Evolutionary conservation across 108 stramenopile species (phyloP).

Genomic region (Skeletonema menzelii): DNA sequence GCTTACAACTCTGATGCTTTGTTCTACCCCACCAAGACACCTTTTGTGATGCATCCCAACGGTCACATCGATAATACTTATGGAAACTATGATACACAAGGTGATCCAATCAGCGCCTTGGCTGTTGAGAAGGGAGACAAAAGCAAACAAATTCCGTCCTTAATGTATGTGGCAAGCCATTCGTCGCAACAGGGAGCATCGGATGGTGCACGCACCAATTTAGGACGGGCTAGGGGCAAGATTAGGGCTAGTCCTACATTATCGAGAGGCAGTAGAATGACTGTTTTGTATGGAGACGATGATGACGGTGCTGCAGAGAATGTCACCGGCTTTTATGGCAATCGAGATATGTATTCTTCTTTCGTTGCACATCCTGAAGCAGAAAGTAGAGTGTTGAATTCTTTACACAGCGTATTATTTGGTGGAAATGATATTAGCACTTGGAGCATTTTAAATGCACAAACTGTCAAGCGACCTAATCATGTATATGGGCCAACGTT

Average conservation of each 20-base stretch:
- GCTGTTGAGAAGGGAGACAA: slow-evolving; percentile 37
- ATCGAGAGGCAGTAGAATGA: slow-evolving; percentile 38
- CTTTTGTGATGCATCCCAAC: slow-evolving; percentile 28
- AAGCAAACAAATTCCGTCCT: not conserved
- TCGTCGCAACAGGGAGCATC: slow-evolving; percentile 30
- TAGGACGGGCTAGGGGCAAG: not conserved
- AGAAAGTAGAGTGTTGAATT: slow-evolving; percentile 32
- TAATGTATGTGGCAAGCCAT: slow-evolving; percentile 70
- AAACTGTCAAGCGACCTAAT: slow-evolving; percentile 41
- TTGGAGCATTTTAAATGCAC: not conserved
- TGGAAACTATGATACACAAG: slow-evolving; percentile 39
- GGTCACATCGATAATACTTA: slow-evolving; percentile 10
- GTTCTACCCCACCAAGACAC: slow-evolving; percentile 24
- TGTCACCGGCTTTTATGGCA: slow-evolving; percentile 44
- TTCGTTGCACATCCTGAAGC: slow-evolving; percentile 84
- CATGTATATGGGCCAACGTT: slow-evolving; percentile 68
- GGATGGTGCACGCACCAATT: not conserved
- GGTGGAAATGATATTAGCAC: slow-evolving; percentile 28
- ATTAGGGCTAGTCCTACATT: not conserved
- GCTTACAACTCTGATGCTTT: not conserved
- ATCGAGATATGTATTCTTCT: slow-evolving; percentile 51
- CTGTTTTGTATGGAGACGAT: slow-evolving; percentile 24
- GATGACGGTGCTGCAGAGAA: not conserved
- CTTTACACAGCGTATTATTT: slow-evolving; percentile 54
- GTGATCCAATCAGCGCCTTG: slow-evolving; percentile 55